Evolutionary conservation across 306 rosid species (phyloP), one percentile per base, ranked within the genome.

Genomic region (Pueraria montana): DNA sequence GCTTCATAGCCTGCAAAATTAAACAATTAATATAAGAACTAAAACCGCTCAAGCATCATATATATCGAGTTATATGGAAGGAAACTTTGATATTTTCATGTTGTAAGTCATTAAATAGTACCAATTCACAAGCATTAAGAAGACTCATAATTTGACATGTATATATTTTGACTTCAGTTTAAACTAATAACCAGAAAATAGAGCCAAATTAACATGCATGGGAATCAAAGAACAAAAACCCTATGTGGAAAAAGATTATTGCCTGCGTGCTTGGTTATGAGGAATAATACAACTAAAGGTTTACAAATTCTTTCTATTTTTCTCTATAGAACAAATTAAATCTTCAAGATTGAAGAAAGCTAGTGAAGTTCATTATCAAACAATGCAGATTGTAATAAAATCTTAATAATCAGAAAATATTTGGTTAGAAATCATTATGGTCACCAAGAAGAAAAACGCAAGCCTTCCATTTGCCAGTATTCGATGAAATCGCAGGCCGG

Each of bases 381-480:
- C 24, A 53, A 18, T 5, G 56, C 21, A 50, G 20, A 50, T 67
- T 53, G 16, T 69, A 18, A 75, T 23, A 53, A 75, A 38, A 66
- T 16, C 11, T 21, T 56, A 26, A 43, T 2, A 50, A 50, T n/a
- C 8, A 17, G 48, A 70, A 9, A 72, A 24, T 26, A 40, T 26
- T 50, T 16, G 56, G 21, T 50, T 50, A 50, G 21, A 20, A 55
- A n/a, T 55, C 0, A 11, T 40, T 26, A 67, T 32, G 32, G 82
- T 72, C 76, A 93, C 98, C 98, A 85, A 95, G 96, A 61, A 95
- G 98, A 77, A 92, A 95, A 75, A 97, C 89, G 36, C 98, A 95
- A 17, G 98, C 98, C 84, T 86, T 95, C 98, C 98, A 95, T 88
- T 92, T 95, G 18, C 98, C 98, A 49, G 98, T 95, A 80, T 89